Evolutionary conservation across 1,284 basidiomycete genomes (phyloP).

Genomic region (Trichosporon faecale): DNA sequence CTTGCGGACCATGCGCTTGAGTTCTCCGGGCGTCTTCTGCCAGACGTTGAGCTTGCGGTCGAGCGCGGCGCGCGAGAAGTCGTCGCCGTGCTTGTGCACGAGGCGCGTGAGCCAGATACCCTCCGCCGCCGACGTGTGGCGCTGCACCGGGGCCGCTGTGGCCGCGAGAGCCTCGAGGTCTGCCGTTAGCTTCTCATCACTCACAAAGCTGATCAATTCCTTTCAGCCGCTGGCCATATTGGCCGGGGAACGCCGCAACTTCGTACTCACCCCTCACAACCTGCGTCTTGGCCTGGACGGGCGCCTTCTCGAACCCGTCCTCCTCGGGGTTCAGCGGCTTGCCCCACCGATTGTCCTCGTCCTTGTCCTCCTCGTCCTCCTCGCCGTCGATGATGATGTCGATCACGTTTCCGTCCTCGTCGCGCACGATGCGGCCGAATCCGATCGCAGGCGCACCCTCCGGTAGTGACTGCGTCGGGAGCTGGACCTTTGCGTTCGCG

Average conservation of each 20-base stretch:
- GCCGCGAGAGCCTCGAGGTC: slow-evolving; percentile 47
- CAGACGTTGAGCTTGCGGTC: slow-evolving; percentile 77
- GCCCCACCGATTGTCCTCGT: slow-evolving; percentile 17
- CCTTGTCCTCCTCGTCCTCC: slow-evolving; percentile 49
- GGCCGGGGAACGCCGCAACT: neutral
- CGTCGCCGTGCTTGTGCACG: slow-evolving; percentile 67
- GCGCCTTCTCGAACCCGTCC: slow-evolving; percentile 30
- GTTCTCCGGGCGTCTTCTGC: slow-evolving; percentile 82
- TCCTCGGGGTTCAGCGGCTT: slow-evolving; percentile 27
- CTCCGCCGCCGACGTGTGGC: slow-evolving; percentile 71
- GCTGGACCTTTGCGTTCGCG: slow-evolving; percentile 31
- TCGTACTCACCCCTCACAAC: slow-evolving; percentile 49
- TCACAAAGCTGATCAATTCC: neutral
- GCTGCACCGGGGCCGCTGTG: slow-evolving; percentile 52
- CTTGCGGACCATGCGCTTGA: slow-evolving; percentile 56
- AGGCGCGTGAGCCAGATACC: slow-evolving; percentile 65
- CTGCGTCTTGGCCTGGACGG: slow-evolving; percentile 50
- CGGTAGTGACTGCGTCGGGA: slow-evolving; percentile 32
- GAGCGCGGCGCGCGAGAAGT: slow-evolving; percentile 71
- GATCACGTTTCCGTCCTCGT: slow-evolving; percentile 74
- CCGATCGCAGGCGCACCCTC: slow-evolving; percentile 59
- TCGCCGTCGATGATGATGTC: slow-evolving; percentile 69
- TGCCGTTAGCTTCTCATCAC: slow-evolving; percentile 25
- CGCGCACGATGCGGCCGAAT: slow-evolving; percentile 79
- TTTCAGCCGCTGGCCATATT: neutral